Percentiles rank a stretch among this genome's conserved stretches.
Conservation (phyloP, 805 yeast genomes). For the Candida vaughaniae region DNA sequence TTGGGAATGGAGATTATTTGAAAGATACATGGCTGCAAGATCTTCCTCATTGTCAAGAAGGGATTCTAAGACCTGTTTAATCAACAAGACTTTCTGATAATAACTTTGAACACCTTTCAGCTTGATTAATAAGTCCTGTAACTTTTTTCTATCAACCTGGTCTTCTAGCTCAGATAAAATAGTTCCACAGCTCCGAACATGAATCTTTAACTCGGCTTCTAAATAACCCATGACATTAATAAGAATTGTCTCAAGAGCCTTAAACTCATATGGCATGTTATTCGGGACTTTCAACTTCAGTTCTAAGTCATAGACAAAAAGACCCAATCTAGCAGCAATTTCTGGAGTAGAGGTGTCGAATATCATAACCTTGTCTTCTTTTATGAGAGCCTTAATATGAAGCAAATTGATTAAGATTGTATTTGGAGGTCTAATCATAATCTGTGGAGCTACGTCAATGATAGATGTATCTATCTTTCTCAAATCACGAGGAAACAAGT, state of each 20-base stretch:
- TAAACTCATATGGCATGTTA: constrained; percentile 60
- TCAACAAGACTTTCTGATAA: constrained; percentile 71
- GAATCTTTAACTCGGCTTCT: constrained; percentile 70
- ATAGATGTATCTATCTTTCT: constrained; percentile 75
- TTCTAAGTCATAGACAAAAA: constrained; percentile 82
- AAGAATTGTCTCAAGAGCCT: constrained; percentile 79
- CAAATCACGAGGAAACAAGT: constrained; percentile 81
- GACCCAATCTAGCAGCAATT: constrained; percentile 69
- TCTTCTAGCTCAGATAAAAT: constrained; percentile 73
- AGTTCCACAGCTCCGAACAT: constrained; percentile 55
- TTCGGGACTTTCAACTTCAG: constrained; percentile 53
- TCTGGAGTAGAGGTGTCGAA: constrained; percentile 73
- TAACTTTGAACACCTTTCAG: constrained; percentile 71
- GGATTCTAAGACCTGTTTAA: constrained; percentile 81
- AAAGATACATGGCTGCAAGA: constrained; percentile 73
- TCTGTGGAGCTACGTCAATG: constrained; percentile 84
- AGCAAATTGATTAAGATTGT: constrained; percentile 80
- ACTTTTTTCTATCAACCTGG: constrained; percentile 71
- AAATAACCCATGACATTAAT: constrained; percentile 76
- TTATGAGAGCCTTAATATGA: constrained; percentile 88
- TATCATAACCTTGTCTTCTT: constrained; percentile 71
- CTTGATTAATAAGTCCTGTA: constrained; percentile 69
- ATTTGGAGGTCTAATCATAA: constrained; percentile 69
- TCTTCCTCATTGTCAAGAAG: constrained; percentile 85
- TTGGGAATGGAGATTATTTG: constrained; percentile 26